A percentile compares a stretch with the other conserved stretches of the same genome.
phyloP scores from a whole-genome alignment of 768 basidiomycete species.

The Phallus indusiatus region DNA sequence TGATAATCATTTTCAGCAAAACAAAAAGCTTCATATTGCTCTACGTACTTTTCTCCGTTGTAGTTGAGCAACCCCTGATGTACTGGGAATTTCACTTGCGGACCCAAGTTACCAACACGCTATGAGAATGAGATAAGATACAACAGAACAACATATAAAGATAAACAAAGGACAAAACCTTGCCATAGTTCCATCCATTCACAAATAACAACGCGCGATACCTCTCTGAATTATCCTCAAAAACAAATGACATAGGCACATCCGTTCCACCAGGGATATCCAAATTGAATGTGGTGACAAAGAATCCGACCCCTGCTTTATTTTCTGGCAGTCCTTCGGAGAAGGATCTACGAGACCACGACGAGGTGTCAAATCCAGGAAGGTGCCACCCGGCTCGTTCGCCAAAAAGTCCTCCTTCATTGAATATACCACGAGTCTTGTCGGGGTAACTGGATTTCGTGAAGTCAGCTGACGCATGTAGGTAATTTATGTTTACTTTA shows the following conservation, averaged over 20 bases:
- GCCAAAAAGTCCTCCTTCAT: slow-evolving; percentile 66
- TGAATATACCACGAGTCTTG: slow-evolving; percentile 57
- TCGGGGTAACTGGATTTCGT: slow-evolving; percentile 53
- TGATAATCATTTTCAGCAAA: slow-evolving; percentile 4
- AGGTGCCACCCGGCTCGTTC: slow-evolving; percentile 70
- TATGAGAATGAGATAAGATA: not conserved
- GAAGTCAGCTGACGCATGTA: not conserved
- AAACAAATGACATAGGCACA: slow-evolving; percentile 61
- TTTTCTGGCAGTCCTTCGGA: slow-evolving; percentile 47
- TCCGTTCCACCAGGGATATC: slow-evolving; percentile 52
- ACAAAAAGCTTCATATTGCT: not conserved
- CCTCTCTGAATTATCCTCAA: slow-evolving; percentile 46
- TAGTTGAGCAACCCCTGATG: slow-evolving; percentile 75
- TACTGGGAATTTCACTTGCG: slow-evolving; percentile 75
- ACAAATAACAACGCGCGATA: slow-evolving; percentile 70
- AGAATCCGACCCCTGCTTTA: slow-evolving; percentile 70
- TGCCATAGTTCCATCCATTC: slow-evolving; percentile 89
- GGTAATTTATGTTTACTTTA: slow-evolving; percentile 21
- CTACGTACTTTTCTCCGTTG: slow-evolving; percentile 54
- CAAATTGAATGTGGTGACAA: slow-evolving; percentile 63
- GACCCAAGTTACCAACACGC: slow-evolving; percentile 29
- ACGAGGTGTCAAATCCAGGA: slow-evolving; percentile 52
- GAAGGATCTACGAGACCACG: slow-evolving; percentile 50
- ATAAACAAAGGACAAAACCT: slow-evolving; percentile 33
- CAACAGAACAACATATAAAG: not conserved